These are phyloP conservation scores for Cladosporium oxysporum DNA, from an alignment of 2,329 filamentous ascomycete genomes.

Conservation along the genomic window DNA sequence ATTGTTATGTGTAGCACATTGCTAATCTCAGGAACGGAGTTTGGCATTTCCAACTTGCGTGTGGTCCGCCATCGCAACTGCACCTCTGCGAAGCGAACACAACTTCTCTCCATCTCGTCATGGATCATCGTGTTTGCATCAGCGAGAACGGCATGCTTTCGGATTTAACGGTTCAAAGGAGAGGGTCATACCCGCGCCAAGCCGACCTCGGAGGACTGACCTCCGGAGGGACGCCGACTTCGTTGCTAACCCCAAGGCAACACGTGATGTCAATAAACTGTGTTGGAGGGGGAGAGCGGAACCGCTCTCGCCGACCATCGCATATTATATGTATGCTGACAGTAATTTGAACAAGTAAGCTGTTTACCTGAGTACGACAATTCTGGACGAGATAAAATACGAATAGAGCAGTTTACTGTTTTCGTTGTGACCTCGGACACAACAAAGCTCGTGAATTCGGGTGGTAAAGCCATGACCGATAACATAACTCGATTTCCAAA, in stretches of 20 bases:
- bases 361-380: no score
- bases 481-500: no score
- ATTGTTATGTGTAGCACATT: neutral
- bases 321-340: no score
- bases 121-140: neutral
- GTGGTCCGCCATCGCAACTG: constrained; percentile 3
- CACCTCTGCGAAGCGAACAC: neutral
- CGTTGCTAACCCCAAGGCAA: neutral
- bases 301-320: no score
- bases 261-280: no score
- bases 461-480: no score
- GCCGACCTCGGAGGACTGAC: neutral
- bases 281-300: no score
- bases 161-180: neutral
- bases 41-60: neutral
- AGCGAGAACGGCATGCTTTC: constrained; percentile 7
- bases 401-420: no score
- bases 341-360: no score
- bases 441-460: no score
- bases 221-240: neutral
- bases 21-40: neutral
- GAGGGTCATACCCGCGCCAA: neutral
- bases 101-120: neutral
- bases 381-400: no score
- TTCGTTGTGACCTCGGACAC: no score